phyloP scores from a whole-genome alignment of 2,329 filamentous ascomycete genomes.

The Teratosphaeria zuluensis region DNA sequence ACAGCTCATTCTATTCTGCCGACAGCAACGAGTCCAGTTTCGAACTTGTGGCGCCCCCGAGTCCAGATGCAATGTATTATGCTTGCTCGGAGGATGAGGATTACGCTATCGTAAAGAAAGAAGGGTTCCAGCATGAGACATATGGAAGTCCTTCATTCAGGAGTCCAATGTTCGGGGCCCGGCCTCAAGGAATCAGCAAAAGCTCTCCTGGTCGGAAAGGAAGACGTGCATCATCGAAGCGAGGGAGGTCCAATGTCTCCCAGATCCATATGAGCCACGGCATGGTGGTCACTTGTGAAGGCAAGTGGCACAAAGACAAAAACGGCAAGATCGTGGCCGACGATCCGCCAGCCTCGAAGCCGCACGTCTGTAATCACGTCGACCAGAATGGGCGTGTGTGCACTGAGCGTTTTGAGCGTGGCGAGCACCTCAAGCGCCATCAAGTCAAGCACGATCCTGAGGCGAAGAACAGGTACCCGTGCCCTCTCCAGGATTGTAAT shows the following conservation, averaged over 20 bases:
- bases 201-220: not conserved
- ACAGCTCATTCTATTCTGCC: not conserved
- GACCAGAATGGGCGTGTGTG: slow-evolving; percentile 7
- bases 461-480: slow-evolving; percentile 10
- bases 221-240: not conserved
- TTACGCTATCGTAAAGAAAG: not conserved
- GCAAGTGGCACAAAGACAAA: not conserved
- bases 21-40: not conserved
- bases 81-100: not conserved
- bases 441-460: slow-evolving; percentile 11
- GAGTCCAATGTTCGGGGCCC: not conserved
- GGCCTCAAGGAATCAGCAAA: not conserved
- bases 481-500: slow-evolving; percentile 15
- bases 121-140: not conserved
- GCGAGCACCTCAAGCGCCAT: slow-evolving; percentile 26
- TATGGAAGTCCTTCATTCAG: not conserved
- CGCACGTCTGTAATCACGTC: slow-evolving; percentile 9
- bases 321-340: not conserved
- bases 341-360: slow-evolving; percentile 5
- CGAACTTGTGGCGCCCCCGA: not conserved
- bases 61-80: not conserved
- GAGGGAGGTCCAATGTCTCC: slow-evolving; percentile 3
- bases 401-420: slow-evolving; percentile 15
- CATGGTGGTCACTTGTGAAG: not conserved
- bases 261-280: not conserved